Evolutionary conservation across 1,139 yeast genomes (phyloP), one percentile per base, ranked within the genome.

Genomic region (Cylindricascospora bacillispora): DNA sequence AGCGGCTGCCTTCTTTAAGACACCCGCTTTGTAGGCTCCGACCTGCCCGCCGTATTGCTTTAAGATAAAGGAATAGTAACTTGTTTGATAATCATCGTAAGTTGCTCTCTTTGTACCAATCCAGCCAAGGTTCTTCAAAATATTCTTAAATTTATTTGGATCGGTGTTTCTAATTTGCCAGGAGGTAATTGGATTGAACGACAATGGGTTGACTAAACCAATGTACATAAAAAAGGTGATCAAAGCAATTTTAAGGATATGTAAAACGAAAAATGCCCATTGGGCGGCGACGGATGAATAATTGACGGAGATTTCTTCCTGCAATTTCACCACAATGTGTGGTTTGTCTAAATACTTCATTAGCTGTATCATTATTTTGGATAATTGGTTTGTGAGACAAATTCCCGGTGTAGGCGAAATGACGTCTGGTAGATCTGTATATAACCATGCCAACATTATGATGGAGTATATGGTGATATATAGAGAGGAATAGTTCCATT

Each of bases 381-480:
- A 60, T 16, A 73, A 39, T 42, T 75, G 72, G 47, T 74, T 74
- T n/a, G 93, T 78, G 35, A 83, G 62, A 41, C 89, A 78, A 35
- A 74, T 66, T 17, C 95, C 95, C 0, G 97, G 97, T 3, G 97
- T 86, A 29, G 95, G 95, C 25, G 86, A 71, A 34, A 83, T 63
- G 44, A 65, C 69, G 49, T 83, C 94, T 1, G 98, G 98, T 51
- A 89, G 65, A 57, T 89, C 97, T 3, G 93, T 74, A 55, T 86
- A 89, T 38, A 89, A 67, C 97, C 98, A 89, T 13, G 59, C 59
- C 10, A 67, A 32, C 46, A 85, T 60, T 5, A 65, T 37, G 0
- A 67, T 32, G 12, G 68, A 37, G 29, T 74, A 62, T 2, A 64
- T 40, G 36, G 66, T 57, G 40, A 65, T 65, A 15, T 69, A 64